These are phyloP conservation scores for Eucalyptus virginea DNA, from an alignment of 345 rosid species.

Conservation along the genomic window DNA sequence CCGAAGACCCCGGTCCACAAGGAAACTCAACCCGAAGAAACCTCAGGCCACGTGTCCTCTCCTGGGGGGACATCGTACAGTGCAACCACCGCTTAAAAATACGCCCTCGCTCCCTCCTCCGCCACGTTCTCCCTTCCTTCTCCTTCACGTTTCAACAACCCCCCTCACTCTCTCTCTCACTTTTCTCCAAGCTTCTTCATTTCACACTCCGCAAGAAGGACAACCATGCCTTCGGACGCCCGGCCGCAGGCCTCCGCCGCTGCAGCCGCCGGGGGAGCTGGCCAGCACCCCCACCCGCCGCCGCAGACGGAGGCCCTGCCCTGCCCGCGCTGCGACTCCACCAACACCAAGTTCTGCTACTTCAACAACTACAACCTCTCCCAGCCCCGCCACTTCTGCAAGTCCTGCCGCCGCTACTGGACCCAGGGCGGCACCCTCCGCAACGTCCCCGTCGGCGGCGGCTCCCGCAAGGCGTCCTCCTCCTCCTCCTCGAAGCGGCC, in stretches of 20 bases:
- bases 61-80: neutral
- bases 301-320: constrained; percentile 22
- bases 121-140: neutral
- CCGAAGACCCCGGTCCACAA: neutral
- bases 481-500: constrained; percentile 26
- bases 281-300: constrained; percentile 6
- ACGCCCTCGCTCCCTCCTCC: neutral
- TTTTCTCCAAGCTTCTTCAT: neutral
- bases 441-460: constrained; percentile 55
- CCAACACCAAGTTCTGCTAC: constrained; percentile 57
- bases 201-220: too few relatives aligned
- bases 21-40: neutral
- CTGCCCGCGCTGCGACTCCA: constrained; percentile 48
- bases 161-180: neutral
- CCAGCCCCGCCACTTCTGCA: constrained; percentile 69
- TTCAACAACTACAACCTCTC: constrained; percentile 59
- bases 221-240: constrained; percentile 20
- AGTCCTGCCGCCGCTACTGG: constrained; percentile 67
- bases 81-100: neutral
- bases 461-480: constrained; percentile 32
- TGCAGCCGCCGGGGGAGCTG: neutral
- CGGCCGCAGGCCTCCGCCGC: neutral
- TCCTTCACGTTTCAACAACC: neutral
- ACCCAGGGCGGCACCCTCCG: constrained; percentile 68
- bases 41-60: neutral